Percentiles rank a stretch among this genome's conserved stretches.
Evolutionary conservation across 257 asterid species (phyloP).

Genomic region (Eustoma russellianum): DNA sequence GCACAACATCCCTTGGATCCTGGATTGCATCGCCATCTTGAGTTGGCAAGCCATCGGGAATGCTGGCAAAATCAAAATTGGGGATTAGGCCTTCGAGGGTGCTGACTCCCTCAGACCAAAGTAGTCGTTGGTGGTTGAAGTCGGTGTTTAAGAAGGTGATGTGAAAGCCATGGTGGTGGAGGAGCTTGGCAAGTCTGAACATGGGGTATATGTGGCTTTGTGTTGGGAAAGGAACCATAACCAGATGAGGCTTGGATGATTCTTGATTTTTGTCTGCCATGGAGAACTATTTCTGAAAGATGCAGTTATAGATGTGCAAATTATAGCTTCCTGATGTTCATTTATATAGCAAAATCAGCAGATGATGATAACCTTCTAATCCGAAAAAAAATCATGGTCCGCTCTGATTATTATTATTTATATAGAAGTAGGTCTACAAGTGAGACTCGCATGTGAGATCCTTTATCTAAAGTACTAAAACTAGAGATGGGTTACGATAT

Average conservation of each 20-base stretch:
- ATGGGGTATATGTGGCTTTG: conserved; percentile 4
- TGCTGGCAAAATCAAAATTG: conserved; percentile 5
- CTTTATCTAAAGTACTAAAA: no score
- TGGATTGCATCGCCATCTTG: conserved; percentile 10
- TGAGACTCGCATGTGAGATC: no score
- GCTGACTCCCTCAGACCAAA: background rate
- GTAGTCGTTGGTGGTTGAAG: background rate
- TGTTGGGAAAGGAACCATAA: background rate
- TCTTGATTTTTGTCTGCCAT: no score
- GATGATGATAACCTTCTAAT: no score
- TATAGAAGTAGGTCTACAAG: no score
- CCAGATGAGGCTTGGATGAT: background rate
- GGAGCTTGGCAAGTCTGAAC: conserved; percentile 1
- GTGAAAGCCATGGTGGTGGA: background rate
- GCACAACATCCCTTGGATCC: background rate
- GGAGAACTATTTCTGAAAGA: no score
- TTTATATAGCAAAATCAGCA: no score
- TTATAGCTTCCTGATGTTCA: no score
- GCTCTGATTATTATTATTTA: no score
- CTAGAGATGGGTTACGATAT: no score
- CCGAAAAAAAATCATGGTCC: no score
- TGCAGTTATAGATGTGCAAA: no score
- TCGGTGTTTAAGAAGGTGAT: conserved; percentile 4
- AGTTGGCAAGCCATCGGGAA: conserved; percentile 18
- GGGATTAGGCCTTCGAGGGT: background rate